These are phyloP conservation scores for Bathelium albidoporum DNA, from an alignment of 495 filamentous ascomycete species.

Conservation along the genomic window DNA sequence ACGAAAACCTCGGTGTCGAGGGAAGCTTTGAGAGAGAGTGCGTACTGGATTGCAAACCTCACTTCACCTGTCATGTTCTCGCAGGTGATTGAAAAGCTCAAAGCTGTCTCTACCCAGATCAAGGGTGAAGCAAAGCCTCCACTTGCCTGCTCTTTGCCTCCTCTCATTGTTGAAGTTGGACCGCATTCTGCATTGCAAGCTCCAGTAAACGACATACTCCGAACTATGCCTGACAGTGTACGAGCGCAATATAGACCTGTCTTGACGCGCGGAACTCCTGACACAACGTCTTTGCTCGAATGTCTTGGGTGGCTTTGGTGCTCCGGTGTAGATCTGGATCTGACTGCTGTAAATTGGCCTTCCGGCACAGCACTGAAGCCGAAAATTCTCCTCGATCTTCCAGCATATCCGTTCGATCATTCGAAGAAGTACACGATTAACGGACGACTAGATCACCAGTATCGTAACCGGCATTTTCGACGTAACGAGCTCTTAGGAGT, in stretches of 20 bases:
- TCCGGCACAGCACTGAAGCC: neutral
- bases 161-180: constrained; percentile 11
- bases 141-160: neutral
- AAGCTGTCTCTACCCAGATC: neutral
- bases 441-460: constrained; percentile 34
- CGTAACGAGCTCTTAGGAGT: constrained; percentile 48
- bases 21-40: neutral
- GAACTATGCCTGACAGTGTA: neutral
- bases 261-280: neutral
- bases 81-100: neutral
- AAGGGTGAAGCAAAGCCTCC: neutral
- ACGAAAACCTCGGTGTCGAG: neutral
- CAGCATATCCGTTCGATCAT: constrained; percentile 1
- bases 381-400: neutral
- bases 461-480: constrained; percentile 36
- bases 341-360: neutral
- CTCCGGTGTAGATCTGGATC: neutral
- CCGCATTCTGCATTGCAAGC: constrained; percentile 11
- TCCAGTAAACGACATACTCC: neutral
- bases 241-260: neutral
- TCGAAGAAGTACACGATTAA: constrained; percentile 4
- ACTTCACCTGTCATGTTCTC: neutral
- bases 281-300: neutral
- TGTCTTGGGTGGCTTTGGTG: neutral
- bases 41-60: constrained; percentile 18